Evolutionary conservation across 2,329 filamentous ascomycete genomes (phyloP).

Genomic region (Fusarium hostae): DNA sequence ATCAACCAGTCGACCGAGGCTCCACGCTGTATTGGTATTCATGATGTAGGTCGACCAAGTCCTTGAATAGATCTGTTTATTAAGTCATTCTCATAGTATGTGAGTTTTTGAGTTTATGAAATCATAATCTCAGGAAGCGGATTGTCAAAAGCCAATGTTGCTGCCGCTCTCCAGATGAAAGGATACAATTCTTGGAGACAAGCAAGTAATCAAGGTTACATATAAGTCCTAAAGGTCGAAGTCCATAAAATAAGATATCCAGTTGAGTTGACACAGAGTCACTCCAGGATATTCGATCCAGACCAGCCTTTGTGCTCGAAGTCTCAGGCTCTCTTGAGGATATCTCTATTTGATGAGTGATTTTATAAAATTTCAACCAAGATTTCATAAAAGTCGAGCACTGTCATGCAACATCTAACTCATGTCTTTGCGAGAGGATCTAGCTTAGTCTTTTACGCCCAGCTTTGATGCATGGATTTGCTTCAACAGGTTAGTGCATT

Average conservation of each 20-base stretch:
- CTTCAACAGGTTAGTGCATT: neutral
- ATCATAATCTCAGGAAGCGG: accelerated
- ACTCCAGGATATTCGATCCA: slow-evolving; percentile 25
- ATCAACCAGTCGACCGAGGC: neutral
- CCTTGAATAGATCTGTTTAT: neutral
- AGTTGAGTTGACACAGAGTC: neutral
- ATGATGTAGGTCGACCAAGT: neutral
- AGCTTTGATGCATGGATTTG: neutral
- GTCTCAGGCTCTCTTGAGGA: slow-evolving; percentile 34
- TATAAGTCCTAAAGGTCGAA: accelerated
- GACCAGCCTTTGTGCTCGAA: slow-evolving; percentile 35
- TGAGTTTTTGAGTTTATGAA: neutral
- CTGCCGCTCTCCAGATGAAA: accelerated
- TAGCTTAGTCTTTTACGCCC: neutral
- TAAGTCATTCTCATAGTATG: neutral
- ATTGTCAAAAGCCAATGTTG: accelerated
- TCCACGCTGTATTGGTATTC: accelerated
- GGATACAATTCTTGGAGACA: accelerated
- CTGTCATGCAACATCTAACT: neutral
- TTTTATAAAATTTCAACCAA: neutral
- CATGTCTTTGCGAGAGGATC: neutral
- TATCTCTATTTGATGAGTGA: neutral
- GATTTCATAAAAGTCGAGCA: neutral
- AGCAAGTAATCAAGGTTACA: neutral
- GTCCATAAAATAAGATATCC: accelerated